phyloP scores from a whole-genome alignment of 495 filamentous ascomycete species.

The Cairneyella variabilis region DNA sequence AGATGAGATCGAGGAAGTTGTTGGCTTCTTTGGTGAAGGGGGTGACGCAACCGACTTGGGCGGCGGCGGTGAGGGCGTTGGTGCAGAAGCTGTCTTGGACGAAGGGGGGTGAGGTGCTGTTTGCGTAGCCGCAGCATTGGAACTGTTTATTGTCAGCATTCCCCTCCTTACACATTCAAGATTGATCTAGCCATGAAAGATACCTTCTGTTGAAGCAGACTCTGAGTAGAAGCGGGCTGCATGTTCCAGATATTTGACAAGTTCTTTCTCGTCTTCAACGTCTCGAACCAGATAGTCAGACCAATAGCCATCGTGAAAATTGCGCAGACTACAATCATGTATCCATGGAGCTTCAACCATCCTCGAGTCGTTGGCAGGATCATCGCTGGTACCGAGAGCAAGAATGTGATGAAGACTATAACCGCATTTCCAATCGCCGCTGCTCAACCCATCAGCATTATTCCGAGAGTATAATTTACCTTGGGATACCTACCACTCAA shows the following conservation, averaged over 20 bases:
- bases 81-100: conserved; percentile 56
- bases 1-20: conserved; percentile 64
- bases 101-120: conserved; percentile 61
- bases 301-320: conserved; percentile 63
- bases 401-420: conserved; percentile 53
- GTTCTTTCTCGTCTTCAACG: conserved; percentile 56
- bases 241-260: conserved; percentile 50
- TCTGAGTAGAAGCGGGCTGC: conserved; percentile 50
- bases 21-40: conserved; percentile 62
- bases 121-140: conserved; percentile 70
- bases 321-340: conserved; percentile 54
- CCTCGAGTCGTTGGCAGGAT: conserved; percentile 48
- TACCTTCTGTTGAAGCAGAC: conserved; percentile 62
- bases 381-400: conserved; percentile 56
- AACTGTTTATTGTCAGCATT: conserved; percentile 44
- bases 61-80: conserved; percentile 58
- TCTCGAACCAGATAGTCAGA: conserved; percentile 65
- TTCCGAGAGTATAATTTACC: not conserved
- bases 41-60: conserved; percentile 59
- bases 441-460: conserved; percentile 31
- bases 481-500: conserved; percentile 45
- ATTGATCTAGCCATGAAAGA: too few relatives aligned
- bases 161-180: conserved; percentile 11
- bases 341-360: conserved; percentile 57
- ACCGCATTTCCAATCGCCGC: conserved; percentile 64